phyloP scores from a whole-genome alignment of 257 asterid species.

The Paraleonurus japonicus region DNA sequence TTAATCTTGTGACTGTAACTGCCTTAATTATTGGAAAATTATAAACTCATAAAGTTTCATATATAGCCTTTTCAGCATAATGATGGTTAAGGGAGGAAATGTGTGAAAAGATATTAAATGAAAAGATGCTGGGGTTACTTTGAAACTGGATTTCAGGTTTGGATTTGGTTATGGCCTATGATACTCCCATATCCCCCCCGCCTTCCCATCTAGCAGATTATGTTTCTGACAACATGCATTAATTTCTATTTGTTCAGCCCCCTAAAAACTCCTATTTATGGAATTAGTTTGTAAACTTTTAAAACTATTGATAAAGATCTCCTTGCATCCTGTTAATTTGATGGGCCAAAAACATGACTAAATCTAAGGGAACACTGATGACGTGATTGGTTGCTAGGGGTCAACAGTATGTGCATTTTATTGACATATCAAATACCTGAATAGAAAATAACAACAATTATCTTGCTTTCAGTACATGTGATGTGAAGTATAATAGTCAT shows the following conservation, averaged over 20 bases:
- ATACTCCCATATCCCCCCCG: background rate
- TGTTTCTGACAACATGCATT: background rate
- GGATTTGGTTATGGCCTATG: background rate
- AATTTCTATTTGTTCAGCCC: background rate
- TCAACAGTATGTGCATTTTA: background rate
- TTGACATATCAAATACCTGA: background rate
- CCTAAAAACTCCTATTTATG: background rate
- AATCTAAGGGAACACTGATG: background rate
- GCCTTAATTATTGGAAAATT: background rate
- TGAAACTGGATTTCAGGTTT: background rate
- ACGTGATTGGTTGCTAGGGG: conserved; percentile 1
- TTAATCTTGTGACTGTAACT: background rate
- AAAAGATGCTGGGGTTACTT: conserved; percentile 1
- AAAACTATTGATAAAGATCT: background rate
- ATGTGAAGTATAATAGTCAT: background rate
- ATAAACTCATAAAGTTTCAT: background rate
- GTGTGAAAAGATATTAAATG: background rate
- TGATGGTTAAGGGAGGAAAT: background rate
- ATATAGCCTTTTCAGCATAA: background rate
- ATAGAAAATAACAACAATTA: background rate
- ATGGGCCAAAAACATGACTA: conserved; percentile 7
- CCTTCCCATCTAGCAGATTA: background rate
- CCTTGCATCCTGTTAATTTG: conserved; percentile 4
- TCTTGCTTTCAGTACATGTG: background rate
- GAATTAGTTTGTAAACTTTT: background rate